Evolutionary conservation across 1,139 yeast species (phyloP), one percentile per base, ranked within the genome.

Genomic region (Yueomyces sp.): DNA sequence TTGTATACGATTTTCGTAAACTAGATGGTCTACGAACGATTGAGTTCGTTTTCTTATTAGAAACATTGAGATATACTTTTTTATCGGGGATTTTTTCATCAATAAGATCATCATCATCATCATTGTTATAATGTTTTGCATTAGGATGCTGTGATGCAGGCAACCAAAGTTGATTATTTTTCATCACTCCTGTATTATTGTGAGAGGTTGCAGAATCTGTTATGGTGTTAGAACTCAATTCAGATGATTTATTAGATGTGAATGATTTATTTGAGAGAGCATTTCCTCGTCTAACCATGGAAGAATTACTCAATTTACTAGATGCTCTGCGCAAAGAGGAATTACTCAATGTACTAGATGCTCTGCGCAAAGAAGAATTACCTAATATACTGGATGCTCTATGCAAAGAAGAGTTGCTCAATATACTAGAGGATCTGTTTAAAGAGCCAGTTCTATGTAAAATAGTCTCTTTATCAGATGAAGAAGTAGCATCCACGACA

Each of bases 111-210:
- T 37, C 43, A 27, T 12, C 34, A 4, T 19, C 40, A 11, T 38
- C n/a, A 7, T 33, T 39, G 27, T 43, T 41, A 19, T 19, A 19
- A 34, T 26, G 97, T 35, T 94, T 89, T 19, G 91, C 76, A 56
- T 84, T 91, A 1, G 98, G 97, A 59, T 89, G 98, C 40, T 86
- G 73, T 49, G 77, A 79, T 1, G 98, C 97, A 0, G 97, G 97
- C 1, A 89, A 96, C 98, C 98, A 89, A 41, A 87, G 65, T 12
- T 78, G 60, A 42, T 69, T 66, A 33, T 66, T 52, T 6, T 56
- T 48, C 8, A 44, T 33, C 3, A 28, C 4, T 27, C 39, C 43
- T 30, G 36, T 38, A 7, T 40, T 38, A 30, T 37, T 30, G 12
- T 38, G 35, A 12, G 36, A 42, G 19, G 36, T 42, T 35, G 31